Evolutionary conservation across 345 rosid genomes (phyloP), one percentile per base, ranked within the genome.

Genomic region (Psidium friedrichsthalianum): DNA sequence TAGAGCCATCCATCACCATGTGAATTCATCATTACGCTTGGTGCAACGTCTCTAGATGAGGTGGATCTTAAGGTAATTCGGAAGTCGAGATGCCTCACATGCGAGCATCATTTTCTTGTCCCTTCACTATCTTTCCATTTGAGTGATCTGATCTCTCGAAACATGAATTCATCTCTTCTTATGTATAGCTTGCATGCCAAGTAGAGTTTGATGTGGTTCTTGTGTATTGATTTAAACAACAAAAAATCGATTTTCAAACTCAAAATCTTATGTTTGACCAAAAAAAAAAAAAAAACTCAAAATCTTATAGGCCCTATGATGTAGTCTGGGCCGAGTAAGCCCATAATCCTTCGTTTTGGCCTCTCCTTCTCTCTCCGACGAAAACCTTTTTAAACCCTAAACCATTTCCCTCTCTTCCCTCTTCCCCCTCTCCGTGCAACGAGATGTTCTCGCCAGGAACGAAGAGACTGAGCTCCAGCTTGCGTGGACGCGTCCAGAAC

Each of bases 401-500:
- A 3, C 51, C 69, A 6, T 58, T 84, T 61, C 85, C 85, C 85
- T 58, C 82, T 82, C 11, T 82, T 51, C 44, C 55, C 51, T 49
- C 51, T 49, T 69, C 78, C 36, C 74, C 29, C 27, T 18, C 59
- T 8, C 42, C 52, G 47, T 5, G 56, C 40, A 5, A 25, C 44
- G 86, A 85, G 61, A 96, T 97, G 99, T 95, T 97, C 91, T 91
- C 98, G 82, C 98, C 99, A 13, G 95, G 88, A 58, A 87, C 91
- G 53, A 95, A 93, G 91, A 89, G 93, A 76, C 84, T 90, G 83
- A 90, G 90, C 78, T 85, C 86, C 52, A 92, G 90, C 90, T 87
- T 93, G 1, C 92, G 92, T 83, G 92, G 56, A 52, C 89, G 82
- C 58, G 90, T 86, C 69, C 89, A 83, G 44, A 25, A 87, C 40